Base-by-base conservation (phyloP, 1,284 basidiomycete genomes). In the Ustilago curta region DNA sequence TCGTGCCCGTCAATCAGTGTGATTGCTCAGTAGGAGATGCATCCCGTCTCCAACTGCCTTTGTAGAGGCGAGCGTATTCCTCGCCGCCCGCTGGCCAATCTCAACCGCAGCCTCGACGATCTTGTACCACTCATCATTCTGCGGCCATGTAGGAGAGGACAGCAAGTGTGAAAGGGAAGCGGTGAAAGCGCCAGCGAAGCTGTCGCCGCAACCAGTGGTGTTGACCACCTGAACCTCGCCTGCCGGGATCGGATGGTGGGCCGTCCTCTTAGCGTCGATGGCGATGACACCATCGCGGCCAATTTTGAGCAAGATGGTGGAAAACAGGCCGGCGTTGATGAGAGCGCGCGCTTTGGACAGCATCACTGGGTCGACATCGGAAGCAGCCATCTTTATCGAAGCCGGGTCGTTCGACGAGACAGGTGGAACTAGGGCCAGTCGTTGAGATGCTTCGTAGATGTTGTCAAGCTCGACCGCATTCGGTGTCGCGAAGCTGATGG, bases 121-220 rank as follows among this genome's bases (percentile, higher is more conserved):
- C 2, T 32, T 7, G 25, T 51, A 35, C 59, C 61, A 61, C 4
- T 21, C 32, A 3, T 9, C 31, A 19, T 8, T 25, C 18, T 18
- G 18, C 5, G 16, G n/a, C 7, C 21, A 6, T 31, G 7, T n/a
- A n/a, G n/a, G 47, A 1, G 21, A n/a, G 25, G 18, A n/a, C 8
- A 63, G 59, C 3, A 65, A 27, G 31, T 59, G 58, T 8, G 45
- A 69, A 12, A 75, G 53, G 14, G 50, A 60, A 4, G 78, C 82
- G 7, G 78, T 51, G 37, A 84, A 65, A 4, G 74, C 78, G 6
- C 82, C 82, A 18, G 76, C 78, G 43, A 83, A 83, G 21, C 79
- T 78, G 59, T 84, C 83, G n/a, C 83, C 83, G 23, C 81, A 81
- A 1, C 83, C 83, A 0, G 83, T 84, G 2, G 79, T 82, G 59